Evolutionary conservation across 176 grass and related monocot genomes (phyloP).

Genomic region (Lolium rigidum): DNA sequence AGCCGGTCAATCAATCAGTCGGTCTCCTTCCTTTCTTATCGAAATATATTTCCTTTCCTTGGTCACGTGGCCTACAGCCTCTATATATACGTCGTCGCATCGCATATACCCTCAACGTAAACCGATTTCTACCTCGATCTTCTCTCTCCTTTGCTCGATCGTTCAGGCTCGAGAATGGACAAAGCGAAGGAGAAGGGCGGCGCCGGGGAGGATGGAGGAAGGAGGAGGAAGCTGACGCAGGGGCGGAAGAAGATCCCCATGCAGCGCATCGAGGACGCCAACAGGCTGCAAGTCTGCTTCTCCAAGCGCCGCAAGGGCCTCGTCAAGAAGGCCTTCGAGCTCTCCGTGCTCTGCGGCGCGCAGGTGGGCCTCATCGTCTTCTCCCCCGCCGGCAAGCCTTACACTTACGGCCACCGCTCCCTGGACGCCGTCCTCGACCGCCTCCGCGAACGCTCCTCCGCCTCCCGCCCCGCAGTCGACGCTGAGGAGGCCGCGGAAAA

Average conservation of each 20-base stretch:
- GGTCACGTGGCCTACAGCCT: too few relatives aligned
- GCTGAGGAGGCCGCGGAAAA: not conserved
- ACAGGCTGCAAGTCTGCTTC: constrained; percentile 51
- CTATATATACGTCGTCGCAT: too few relatives aligned
- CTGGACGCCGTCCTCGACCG: constrained; percentile 39
- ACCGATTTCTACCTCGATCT: too few relatives aligned
- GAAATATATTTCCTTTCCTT: constrained; percentile 6
- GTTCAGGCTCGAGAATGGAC: not conserved
- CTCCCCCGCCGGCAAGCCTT: constrained; percentile 57
- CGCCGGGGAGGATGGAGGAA: not conserved
- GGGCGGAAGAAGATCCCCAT: constrained; percentile 79
- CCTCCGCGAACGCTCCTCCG: not conserved
- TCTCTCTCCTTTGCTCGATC: not conserved
- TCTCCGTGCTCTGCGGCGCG: constrained; percentile 34
- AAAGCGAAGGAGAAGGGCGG: not conserved
- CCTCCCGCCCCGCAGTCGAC: not conserved
- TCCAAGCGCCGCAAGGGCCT: constrained; percentile 7
- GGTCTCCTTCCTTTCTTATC: not conserved
- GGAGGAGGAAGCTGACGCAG: constrained; percentile 50
- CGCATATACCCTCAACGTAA: too few relatives aligned
- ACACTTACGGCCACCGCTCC: not conserved
- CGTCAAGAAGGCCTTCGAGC: constrained; percentile 14
- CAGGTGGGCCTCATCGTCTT: constrained; percentile 55
- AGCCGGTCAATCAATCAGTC: constrained; percentile 23
- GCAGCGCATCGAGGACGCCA: constrained; percentile 44